Conservation (phyloP, 2,329 filamentous ascomycete species). For the Helotiales sp. region DNA sequence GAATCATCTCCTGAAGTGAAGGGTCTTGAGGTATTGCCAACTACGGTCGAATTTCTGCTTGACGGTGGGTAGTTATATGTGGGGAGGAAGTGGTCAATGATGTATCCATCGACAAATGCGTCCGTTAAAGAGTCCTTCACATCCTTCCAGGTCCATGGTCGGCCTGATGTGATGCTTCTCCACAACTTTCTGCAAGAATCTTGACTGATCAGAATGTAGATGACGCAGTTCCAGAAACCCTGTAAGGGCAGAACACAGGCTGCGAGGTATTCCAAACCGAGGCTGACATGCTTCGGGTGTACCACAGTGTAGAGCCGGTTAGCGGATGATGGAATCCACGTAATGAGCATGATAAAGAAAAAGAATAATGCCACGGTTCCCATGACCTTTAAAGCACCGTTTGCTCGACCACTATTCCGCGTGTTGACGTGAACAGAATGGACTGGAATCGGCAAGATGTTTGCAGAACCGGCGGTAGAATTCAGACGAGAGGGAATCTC, state of each 20-base stretch:
- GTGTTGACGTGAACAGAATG: not conserved
- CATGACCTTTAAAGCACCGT: constrained; percentile 70
- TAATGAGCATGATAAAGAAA: constrained; percentile 72
- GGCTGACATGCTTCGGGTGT: constrained; percentile 56
- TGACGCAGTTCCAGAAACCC: constrained; percentile 82
- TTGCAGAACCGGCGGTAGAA: not conserved
- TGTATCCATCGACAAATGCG: not conserved
- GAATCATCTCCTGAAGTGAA: not conserved
- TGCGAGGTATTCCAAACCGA: constrained; percentile 70
- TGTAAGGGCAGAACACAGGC: constrained; percentile 80
- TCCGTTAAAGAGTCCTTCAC: not conserved
- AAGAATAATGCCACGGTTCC: constrained; percentile 73
- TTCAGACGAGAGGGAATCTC: not conserved
- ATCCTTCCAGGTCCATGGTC: not conserved
- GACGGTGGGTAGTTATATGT: no score
- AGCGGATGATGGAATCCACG: constrained; percentile 77
- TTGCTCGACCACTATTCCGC: constrained; percentile 43
- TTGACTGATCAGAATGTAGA: constrained; percentile 75
- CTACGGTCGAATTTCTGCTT: not conserved
- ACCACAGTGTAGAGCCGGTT: constrained; percentile 77
- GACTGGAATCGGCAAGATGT: not conserved
- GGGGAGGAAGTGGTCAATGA: not conserved
- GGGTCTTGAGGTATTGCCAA: not conserved
- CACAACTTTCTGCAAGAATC: constrained; percentile 54
- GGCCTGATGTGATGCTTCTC: not conserved